These are phyloP conservation scores for Pseudocercospora fuligena DNA, from an alignment of 2,329 filamentous ascomycete species.

Conservation along the genomic window DNA sequence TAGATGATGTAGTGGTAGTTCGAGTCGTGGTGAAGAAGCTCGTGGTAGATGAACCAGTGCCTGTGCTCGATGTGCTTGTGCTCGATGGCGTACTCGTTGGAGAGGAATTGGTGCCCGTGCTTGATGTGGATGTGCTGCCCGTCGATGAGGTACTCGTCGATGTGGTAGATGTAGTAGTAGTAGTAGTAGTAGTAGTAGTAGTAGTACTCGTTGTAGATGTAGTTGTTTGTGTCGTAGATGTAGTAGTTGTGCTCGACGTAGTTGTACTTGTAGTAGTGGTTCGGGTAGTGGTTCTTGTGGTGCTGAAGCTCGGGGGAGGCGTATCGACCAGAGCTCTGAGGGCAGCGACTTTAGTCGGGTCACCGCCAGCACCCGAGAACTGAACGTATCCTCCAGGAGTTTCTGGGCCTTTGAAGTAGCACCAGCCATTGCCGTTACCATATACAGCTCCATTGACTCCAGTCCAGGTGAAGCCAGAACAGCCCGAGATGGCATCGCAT, in stretches of 20 bases:
- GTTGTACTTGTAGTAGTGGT: background rate
- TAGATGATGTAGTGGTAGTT: background rate
- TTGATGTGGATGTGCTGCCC: background rate
- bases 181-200: background rate
- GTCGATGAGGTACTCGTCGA: background rate
- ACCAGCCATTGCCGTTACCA: constrained; percentile 4
- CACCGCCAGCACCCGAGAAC: background rate
- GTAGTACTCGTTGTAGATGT: background rate
- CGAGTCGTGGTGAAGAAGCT: background rate
- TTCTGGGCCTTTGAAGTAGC: constrained; percentile 7
- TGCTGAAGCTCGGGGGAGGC: background rate
- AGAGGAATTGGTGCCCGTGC: background rate
- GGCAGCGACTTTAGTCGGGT: background rate
- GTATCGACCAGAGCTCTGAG: background rate
- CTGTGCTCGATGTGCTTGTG: background rate
- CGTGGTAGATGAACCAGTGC: background rate
- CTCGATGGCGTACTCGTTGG: background rate
- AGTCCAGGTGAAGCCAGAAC: background rate
- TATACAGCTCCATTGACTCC: background rate
- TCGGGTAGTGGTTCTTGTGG: background rate
- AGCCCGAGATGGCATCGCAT: background rate
- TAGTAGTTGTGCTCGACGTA: background rate
- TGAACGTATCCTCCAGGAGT: background rate
- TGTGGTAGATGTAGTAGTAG: background rate
- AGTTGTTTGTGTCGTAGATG: background rate